Percentiles rank a stretch among this genome's conserved stretches.
Evolutionary conservation across 768 basidiomycete genomes (phyloP).

Genomic region (Termitomyces sp.): DNA sequence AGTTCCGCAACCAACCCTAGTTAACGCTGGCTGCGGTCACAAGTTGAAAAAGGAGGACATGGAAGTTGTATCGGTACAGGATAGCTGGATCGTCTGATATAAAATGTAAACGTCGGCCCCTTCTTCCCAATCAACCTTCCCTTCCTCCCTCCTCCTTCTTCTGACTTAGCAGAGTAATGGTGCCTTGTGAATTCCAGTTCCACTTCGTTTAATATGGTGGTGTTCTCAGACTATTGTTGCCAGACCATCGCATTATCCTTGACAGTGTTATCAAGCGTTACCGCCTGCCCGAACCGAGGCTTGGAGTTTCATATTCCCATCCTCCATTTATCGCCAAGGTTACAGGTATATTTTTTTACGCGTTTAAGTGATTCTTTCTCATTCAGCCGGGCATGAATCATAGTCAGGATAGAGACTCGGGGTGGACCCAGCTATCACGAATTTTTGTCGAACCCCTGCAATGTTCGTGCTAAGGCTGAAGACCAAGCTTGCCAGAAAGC

Average conservation of each 20-base stretch:
- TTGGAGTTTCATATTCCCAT: background rate
- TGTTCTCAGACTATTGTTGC: background rate
- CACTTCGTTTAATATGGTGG: background rate
- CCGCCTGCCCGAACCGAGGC: background rate
- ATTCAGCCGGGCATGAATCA: background rate
- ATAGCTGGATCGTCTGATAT: background rate
- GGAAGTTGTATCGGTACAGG: no score
- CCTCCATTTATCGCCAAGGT: background rate
- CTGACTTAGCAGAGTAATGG: background rate
- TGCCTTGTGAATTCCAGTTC: background rate
- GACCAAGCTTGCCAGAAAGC: conserved; percentile 6
- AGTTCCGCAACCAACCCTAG: background rate
- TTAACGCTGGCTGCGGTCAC: background rate
- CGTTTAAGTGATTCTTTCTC: background rate
- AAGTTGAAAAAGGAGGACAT: background rate
- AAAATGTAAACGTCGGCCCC: background rate
- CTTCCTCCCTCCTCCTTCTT: background rate
- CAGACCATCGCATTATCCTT: conserved; percentile 5
- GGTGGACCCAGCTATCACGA: background rate
- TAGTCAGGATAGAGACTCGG: background rate
- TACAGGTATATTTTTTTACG: background rate
- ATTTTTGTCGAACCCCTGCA: background rate
- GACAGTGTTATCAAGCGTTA: background rate
- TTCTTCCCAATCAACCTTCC: background rate
- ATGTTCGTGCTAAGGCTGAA: background rate